phyloP scores from a whole-genome alignment of 208 protist species.

The Giardia muris region DNA sequence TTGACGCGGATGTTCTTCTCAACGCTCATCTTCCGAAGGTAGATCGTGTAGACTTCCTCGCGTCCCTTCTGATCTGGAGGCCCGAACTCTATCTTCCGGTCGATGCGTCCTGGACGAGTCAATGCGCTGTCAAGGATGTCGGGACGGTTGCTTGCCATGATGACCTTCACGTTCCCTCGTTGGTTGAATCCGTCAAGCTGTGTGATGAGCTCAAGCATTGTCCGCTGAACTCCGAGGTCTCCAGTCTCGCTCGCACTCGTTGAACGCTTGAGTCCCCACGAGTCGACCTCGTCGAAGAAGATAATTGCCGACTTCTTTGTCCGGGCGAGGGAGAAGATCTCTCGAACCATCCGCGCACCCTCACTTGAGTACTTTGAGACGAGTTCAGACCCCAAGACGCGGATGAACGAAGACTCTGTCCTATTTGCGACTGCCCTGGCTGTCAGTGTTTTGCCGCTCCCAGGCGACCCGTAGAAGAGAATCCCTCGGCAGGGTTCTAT shows the following conservation, averaged over 20 bases:
- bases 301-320: slow-evolving; percentile 97
- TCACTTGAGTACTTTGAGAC: slow-evolving; percentile 96
- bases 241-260: slow-evolving; percentile 54
- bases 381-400: slow-evolving; percentile 97
- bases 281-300: slow-evolving; percentile 99
- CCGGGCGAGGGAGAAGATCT: slow-evolving; percentile 95
- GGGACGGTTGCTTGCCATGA: slow-evolving; percentile 99
- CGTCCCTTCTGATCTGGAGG: slow-evolving; percentile 90
- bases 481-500: slow-evolving; percentile 99
- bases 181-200: slow-evolving; percentile 99
- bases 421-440: slow-evolving; percentile 96
- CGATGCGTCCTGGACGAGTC: slow-evolving; percentile 90
- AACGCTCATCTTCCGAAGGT: slow-evolving; percentile 83
- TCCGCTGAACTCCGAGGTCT: slow-evolving; percentile 97
- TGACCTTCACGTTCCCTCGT: slow-evolving; percentile 75
- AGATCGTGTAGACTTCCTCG: slow-evolving; percentile 91
- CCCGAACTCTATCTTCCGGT: slow-evolving; percentile 93
- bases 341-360: slow-evolving; percentile 93
- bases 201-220: slow-evolving; percentile 99
- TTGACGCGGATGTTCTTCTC: slow-evolving; percentile 92
- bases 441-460: slow-evolving; percentile 95
- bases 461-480: slow-evolving; percentile 93
- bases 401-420: slow-evolving; percentile 97
- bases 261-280: slow-evolving; percentile 76
- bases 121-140: slow-evolving; percentile 98